phyloP scores from a whole-genome alignment of 495 filamentous ascomycete genomes.

The Parmelia sp. region DNA sequence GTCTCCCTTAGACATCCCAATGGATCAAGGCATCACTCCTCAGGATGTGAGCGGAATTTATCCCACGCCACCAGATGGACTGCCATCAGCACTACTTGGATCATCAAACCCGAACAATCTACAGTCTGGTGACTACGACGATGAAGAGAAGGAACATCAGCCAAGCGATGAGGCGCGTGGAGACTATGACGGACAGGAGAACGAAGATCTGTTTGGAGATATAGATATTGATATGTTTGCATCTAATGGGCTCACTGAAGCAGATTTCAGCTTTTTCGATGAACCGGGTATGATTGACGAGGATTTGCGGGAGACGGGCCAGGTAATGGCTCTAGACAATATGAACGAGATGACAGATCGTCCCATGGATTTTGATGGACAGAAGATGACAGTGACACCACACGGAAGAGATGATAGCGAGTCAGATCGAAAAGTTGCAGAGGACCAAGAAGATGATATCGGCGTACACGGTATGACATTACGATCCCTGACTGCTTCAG shows the following conservation, averaged over 20 bases:
- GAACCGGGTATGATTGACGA: constrained; percentile 43
- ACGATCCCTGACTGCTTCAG: not conserved
- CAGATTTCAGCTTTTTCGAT: constrained; percentile 90
- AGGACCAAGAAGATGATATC: not conserved
- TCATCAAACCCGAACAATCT: constrained; percentile 45
- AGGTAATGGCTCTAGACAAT: not conserved
- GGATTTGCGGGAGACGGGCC: constrained; percentile 5
- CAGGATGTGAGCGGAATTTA: constrained; percentile 63
- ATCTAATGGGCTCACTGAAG: constrained; percentile 74
- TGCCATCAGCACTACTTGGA: constrained; percentile 42
- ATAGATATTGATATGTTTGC: constrained; percentile 72
- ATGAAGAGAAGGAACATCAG: constrained; percentile 28
- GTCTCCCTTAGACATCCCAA: constrained; percentile 34
- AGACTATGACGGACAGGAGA: constrained; percentile 28
- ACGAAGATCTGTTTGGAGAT: constrained; percentile 65
- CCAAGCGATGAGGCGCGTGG: constrained; percentile 5
- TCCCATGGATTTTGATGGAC: not conserved
- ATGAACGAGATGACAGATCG: not conserved
- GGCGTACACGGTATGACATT: not conserved
- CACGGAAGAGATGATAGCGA: not conserved
- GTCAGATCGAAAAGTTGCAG: not conserved
- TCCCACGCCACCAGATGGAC: constrained; percentile 78
- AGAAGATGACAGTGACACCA: not conserved
- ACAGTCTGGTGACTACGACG: constrained; percentile 36
- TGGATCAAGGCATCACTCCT: constrained; percentile 46